Percentiles rank a stretch among this genome's conserved stretches.
These are phyloP conservation scores for Cladophialophora bantiana DNA, from an alignment of 2,329 filamentous ascomycete genomes.

Conservation along the genomic window DNA sequence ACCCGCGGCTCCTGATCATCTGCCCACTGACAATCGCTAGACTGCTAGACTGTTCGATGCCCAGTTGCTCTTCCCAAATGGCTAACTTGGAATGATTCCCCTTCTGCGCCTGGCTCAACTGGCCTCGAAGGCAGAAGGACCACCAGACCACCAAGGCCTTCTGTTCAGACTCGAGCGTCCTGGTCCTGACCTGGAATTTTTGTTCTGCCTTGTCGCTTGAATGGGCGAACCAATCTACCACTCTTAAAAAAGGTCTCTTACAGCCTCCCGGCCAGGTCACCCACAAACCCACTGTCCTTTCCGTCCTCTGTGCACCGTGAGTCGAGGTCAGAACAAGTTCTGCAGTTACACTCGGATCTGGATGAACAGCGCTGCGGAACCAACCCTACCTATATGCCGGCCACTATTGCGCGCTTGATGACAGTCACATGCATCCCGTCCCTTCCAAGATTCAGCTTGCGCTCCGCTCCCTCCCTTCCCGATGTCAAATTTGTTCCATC, in stretches of 20 bases:
- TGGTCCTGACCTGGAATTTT: conserved; percentile 22
- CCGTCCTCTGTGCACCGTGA: conserved; percentile 17
- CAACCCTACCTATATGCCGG: conserved; percentile 28
- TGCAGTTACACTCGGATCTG: conserved; percentile 3
- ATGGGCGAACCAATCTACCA: conserved; percentile 27
- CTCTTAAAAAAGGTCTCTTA: conserved; percentile 23
- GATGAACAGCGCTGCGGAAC: conserved; percentile 24
- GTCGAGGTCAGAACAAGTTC: not conserved
- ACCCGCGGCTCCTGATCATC: conserved; percentile 39
- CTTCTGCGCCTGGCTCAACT: conserved; percentile 31
- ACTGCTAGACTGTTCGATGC: conserved; percentile 28
- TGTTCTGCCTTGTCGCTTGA: conserved; percentile 29
- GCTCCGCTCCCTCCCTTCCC: conserved; percentile 27
- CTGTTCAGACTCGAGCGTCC: conserved; percentile 9
- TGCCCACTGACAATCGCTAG: conserved; percentile 27
- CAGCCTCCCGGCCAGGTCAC: conserved; percentile 13
- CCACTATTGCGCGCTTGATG: conserved; percentile 28
- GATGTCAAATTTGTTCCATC: conserved; percentile 38
- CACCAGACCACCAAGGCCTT: conserved; percentile 22
- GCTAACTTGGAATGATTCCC: conserved; percentile 31
- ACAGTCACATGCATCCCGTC: conserved; percentile 37
- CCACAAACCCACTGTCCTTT: conserved; percentile 23
- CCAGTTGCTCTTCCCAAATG: conserved; percentile 33
- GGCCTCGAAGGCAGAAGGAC: conserved; percentile 28
- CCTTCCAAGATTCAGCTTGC: conserved; percentile 25